A percentile compares a stretch with the other conserved stretches of the same genome.
phyloP scores from a whole-genome alignment of 2,329 filamentous ascomycete species.

The Chaetothyriales sp. region DNA sequence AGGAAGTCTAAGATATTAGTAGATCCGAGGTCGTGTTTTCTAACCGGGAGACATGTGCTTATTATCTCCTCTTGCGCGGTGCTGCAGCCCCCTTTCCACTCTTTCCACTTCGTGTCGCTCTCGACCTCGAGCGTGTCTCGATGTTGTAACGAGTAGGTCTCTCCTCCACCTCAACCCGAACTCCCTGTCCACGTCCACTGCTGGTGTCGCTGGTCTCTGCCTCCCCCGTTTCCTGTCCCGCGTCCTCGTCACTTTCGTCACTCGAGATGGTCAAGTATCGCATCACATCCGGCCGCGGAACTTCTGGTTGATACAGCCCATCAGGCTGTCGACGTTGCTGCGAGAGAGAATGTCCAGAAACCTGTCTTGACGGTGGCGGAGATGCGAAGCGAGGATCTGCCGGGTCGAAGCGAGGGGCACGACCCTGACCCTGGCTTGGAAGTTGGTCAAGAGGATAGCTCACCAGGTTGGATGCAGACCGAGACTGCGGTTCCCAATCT shows the following conservation, averaged over 20 bases:
- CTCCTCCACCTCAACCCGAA: constrained; percentile 12
- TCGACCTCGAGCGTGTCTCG: constrained; percentile 8
- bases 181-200: constrained; percentile 8
- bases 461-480: constrained; percentile 22
- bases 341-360: constrained; percentile 24
- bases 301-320: constrained; percentile 12
- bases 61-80: background rate
- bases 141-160: constrained; percentile 10
- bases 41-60: background rate
- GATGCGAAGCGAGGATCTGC: constrained; percentile 21
- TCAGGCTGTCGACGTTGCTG: constrained; percentile 11
- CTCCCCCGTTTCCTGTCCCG: constrained; percentile 3
- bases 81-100: background rate
- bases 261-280: constrained; percentile 12
- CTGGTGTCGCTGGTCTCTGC: constrained; percentile 8
- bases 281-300: constrained; percentile 11
- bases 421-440: constrained; percentile 21
- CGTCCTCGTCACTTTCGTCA: constrained; percentile 3
- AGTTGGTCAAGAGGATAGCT: constrained; percentile 21
- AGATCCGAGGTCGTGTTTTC: background rate
- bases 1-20: background rate
- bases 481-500: constrained; percentile 30
- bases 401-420: constrained; percentile 18
- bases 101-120: background rate
- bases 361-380: constrained; percentile 25